Conservation (phyloP, 1,284 basidiomycete species). For the Boletellus sp. region DNA sequence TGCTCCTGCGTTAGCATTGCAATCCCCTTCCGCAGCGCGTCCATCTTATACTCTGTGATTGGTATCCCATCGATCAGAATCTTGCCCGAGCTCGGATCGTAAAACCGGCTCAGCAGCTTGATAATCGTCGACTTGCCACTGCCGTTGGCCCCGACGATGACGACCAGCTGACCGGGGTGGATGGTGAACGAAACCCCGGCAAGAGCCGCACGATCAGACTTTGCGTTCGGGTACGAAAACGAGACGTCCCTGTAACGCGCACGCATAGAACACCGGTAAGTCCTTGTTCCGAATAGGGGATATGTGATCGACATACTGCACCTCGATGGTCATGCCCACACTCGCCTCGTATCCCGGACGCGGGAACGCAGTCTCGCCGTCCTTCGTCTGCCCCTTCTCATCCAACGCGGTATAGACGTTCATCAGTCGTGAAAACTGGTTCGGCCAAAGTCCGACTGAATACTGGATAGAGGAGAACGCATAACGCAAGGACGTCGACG, state of each 20-base stretch:
- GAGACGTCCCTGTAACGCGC: conserved; percentile 37
- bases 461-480: conserved; percentile 15
- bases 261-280: not conserved
- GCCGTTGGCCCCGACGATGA: conserved; percentile 81
- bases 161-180: conserved; percentile 43
- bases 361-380: conserved; percentile 21
- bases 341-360: conserved; percentile 17
- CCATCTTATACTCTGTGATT: conserved; percentile 57
- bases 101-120: conserved; percentile 78
- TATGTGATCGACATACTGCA: conserved; percentile 24
- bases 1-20: conserved; percentile 84
- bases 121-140: conserved; percentile 88
- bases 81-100: conserved; percentile 66
- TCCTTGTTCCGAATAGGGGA: not conserved
- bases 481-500: conserved; percentile 21
- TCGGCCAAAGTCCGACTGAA: conserved; percentile 8
- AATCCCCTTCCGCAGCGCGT: conserved; percentile 73
- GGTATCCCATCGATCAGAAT: conserved; percentile 56
- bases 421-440: conserved; percentile 12
- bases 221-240: conserved; percentile 45
- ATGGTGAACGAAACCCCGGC: conserved; percentile 41
- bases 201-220: conserved; percentile 39
- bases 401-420: conserved; percentile 20
- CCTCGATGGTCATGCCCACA: conserved; percentile 36
- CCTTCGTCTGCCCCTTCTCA: conserved; percentile 17